Evolutionary conservation across 352 stramenopile genomes (phyloP).

Genomic region (Pythium aphanidermatum): DNA sequence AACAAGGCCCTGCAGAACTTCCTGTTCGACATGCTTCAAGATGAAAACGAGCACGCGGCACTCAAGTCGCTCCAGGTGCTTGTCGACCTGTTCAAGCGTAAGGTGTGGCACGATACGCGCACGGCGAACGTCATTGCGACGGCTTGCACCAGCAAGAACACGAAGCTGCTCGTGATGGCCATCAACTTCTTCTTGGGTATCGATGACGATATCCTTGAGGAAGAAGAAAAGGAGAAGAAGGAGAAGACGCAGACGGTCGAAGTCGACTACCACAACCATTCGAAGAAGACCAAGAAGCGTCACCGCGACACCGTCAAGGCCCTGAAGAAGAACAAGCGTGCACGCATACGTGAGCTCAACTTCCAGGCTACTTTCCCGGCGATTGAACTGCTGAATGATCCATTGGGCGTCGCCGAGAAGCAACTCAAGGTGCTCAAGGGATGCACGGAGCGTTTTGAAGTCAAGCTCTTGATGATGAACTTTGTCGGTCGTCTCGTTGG

Average conservation of each 20-base stretch:
- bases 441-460: conserved; percentile 89
- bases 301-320: conserved; percentile 80
- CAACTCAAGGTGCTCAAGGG: conserved; percentile 90
- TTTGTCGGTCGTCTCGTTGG: conserved; percentile 96
- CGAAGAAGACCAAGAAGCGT: conserved; percentile 95
- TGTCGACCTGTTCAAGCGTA: conserved; percentile 94
- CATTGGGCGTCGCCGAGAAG: conserved; percentile 91
- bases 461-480: conserved; percentile 98
- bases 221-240: conserved; percentile 91
- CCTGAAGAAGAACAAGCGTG: conserved; percentile 88
- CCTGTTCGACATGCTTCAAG: conserved; percentile 92
- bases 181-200: conserved; percentile 99
- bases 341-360: conserved; percentile 66
- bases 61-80: conserved; percentile 91
- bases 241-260: conserved; percentile 75
- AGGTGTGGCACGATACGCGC: conserved; percentile 96
- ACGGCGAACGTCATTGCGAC: conserved; percentile 97
- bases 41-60: conserved; percentile 78
- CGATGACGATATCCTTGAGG: conserved; percentile 95
- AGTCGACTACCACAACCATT: conserved; percentile 94
- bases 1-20: conserved; percentile 95
- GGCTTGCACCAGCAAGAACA: conserved; percentile 84
- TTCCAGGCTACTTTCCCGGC: conserved; percentile 91
- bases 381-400: conserved; percentile 97
- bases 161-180: conserved; percentile 84